A percentile compares a stretch with the other conserved stretches of the same genome.
phyloP scores from a whole-genome alignment of 805 yeast genomes.

The Candida orba region DNA sequence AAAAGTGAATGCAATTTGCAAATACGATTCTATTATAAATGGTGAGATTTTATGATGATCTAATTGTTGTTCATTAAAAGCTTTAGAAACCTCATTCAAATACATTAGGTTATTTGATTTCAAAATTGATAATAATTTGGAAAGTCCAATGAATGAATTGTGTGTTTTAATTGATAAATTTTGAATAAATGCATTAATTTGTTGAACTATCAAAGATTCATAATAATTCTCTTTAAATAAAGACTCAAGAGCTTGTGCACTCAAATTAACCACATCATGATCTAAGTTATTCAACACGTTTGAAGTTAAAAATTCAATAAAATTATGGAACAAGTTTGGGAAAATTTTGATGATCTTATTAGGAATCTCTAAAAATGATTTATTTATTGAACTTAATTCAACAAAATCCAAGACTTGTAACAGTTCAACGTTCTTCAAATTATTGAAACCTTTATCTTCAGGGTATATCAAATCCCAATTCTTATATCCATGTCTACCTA shows the following conservation, averaged over 20 bases:
- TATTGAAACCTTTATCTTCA: slow-evolving; percentile 17
- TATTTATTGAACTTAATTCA: slow-evolving; percentile 34
- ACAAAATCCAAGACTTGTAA: slow-evolving; percentile 55
- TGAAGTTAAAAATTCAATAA: slow-evolving; percentile 27
- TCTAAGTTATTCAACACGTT: slow-evolving; percentile 31
- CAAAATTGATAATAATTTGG: slow-evolving; percentile 14
- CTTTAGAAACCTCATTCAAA: not conserved
- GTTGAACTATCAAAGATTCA: not conserved
- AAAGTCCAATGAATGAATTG: slow-evolving; percentile 17
- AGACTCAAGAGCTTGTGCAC: slow-evolving; percentile 30
- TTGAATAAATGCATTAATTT: no score
- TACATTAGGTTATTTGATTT: not conserved
- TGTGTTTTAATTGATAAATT: not conserved
- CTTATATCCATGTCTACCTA: slow-evolving; percentile 62
- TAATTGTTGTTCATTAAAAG: slow-evolving; percentile 9
- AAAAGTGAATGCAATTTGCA: slow-evolving; percentile 18
- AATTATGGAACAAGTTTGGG: slow-evolving; percentile 19
- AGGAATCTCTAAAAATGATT: slow-evolving; percentile 35
- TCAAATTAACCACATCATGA: slow-evolving; percentile 34
- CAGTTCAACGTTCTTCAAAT: slow-evolving; percentile 36
- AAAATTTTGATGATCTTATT: slow-evolving; percentile 20
- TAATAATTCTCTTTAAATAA: slow-evolving; percentile 7
- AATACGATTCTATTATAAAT: slow-evolving; percentile 18
- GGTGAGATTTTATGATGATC: slow-evolving; percentile 20
- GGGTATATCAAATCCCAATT: slow-evolving; percentile 25